Evolutionary conservation across 2,329 filamentous ascomycete genomes (phyloP), one percentile per base, ranked within the genome.

Genomic region (Aspergillus novoparasiticus): DNA sequence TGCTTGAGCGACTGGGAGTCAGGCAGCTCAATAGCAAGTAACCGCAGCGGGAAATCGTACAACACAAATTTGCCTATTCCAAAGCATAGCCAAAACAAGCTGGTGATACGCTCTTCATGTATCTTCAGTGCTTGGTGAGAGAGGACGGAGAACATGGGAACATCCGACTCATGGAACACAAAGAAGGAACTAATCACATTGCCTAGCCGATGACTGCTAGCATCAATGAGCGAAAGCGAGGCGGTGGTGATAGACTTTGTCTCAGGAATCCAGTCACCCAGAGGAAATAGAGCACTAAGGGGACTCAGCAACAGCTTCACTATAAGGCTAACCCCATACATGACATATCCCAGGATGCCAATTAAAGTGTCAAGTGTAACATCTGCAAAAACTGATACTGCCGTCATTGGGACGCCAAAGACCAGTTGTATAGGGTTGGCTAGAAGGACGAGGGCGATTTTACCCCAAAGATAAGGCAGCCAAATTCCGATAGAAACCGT

Each of bases 391-490:
- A 88, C 86, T 50, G 94, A 91, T 11, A 93, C 74, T 46, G 93
- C 83, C 55, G 88, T 87, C 26, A 96, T 81, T 4, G 94, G 88
- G 16, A 93, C 85, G 75, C 87, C 88, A 65, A 90, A 73, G 57
- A 88, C 75, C 34, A 89, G 81, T n/a, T 84, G 81, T 43, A 92
- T 81, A 2, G 94, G 94, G 68, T 93, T 93, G 14, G 91, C 92
- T 28, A 94, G 76, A 57, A 94, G 82, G 74, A 94, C 89, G 50
- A 98, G 84, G 5, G 92, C 88, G 30, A 96, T 82, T 68, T 96
- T 94, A 16, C 95, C 95, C 73, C 93, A 89, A 60, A 97, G 90
- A 79, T 98, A 99, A 0, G 95, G 95, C 58, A 97, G 80, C 81
- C 95, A 97, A 51, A 98, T 88, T 58, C 93, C 94, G 63, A 91